Percentiles rank a stretch among this genome's conserved stretches.
Evolutionary conservation across 805 yeast genomes (phyloP).

Genomic region (Kuraishia floccosa): DNA sequence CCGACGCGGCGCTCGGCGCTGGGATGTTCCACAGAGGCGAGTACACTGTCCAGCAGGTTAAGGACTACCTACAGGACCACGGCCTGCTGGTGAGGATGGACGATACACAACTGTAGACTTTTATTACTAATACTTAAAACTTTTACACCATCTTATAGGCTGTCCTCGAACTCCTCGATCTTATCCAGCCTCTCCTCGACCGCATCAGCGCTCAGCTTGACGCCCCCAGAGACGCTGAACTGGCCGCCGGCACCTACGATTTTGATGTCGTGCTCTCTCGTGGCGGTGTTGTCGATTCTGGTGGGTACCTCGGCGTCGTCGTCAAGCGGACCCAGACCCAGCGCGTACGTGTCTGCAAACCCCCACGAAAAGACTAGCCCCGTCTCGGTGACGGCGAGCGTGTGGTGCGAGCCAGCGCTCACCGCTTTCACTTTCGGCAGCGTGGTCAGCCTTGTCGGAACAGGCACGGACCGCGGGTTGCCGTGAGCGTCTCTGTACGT

Average conservation of each 20-base stretch:
- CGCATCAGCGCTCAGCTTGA: slow-evolving; percentile 41
- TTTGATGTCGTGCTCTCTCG: slow-evolving; percentile 61
- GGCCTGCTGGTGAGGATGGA: slow-evolving; percentile 74
- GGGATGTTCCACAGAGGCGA: slow-evolving; percentile 98
- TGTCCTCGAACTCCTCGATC: slow-evolving; percentile 38
- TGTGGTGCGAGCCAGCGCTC: slow-evolving; percentile 88
- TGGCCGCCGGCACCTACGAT: slow-evolving; percentile 94
- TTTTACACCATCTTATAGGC: no score
- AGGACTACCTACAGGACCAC: slow-evolving; percentile 43
- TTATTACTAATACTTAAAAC: no score
- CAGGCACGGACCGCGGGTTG: slow-evolving; percentile 73
- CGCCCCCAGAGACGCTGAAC: slow-evolving; percentile 83
- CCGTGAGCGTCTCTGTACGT: slow-evolving; percentile 75
- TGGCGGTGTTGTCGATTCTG: slow-evolving; percentile 87
- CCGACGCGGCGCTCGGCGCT: slow-evolving; percentile 98
- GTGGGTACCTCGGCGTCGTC: slow-evolving; percentile 84
- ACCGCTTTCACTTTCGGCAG: slow-evolving; percentile 48
- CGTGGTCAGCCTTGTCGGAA: slow-evolving; percentile 57
- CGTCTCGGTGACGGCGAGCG: slow-evolving; percentile 71
- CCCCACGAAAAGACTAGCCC: slow-evolving; percentile 96
- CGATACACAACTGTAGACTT: slow-evolving; percentile 6
- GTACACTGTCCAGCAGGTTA: slow-evolving; percentile 78
- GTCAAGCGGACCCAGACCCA: slow-evolving; percentile 82
- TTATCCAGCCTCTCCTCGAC: slow-evolving; percentile 38
- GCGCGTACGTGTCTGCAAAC: slow-evolving; percentile 92